phyloP scores from a whole-genome alignment of 257 asterid genomes.

The Orobanche coerulescens region DNA sequence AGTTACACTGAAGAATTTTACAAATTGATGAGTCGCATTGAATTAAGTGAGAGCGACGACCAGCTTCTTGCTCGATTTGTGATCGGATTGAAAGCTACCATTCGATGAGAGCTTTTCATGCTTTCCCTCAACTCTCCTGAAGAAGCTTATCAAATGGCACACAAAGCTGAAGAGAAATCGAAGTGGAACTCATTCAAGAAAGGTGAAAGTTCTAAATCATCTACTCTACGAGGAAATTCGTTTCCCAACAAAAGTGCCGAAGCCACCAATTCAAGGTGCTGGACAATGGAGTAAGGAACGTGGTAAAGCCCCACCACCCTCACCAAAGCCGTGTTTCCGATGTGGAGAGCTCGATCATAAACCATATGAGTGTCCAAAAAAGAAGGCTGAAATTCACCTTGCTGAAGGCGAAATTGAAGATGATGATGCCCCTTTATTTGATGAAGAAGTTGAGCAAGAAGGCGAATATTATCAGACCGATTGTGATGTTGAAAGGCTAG shows the following conservation, averaged over 20 bases:
- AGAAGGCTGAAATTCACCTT: not conserved
- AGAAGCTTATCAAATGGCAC: no score
- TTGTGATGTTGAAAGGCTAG: not conserved
- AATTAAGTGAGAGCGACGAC: no score
- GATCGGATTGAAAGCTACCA: not conserved
- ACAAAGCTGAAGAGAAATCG: no score
- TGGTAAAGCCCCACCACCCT: not conserved
- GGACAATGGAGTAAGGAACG: not conserved
- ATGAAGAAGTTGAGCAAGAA: no score
- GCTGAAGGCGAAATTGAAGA: not conserved
- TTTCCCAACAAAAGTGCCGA: not conserved
- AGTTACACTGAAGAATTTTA: not conserved
- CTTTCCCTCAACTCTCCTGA: no score
- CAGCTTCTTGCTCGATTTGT: no score
- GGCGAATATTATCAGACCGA: not conserved
- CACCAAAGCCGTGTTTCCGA: no score
- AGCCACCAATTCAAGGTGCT: not conserved
- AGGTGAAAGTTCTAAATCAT: no score
- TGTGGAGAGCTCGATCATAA: no score
- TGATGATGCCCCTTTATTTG: no score
- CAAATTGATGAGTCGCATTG: no score
- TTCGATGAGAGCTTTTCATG: not conserved
- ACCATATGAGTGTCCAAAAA: not conserved
- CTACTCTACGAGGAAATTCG: not conserved
- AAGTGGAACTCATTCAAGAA: no score